A percentile compares a stretch with the other conserved stretches of the same genome.
Conservation (phyloP, 352 stramenopile species). For the Pythium aristosporum region DNA sequence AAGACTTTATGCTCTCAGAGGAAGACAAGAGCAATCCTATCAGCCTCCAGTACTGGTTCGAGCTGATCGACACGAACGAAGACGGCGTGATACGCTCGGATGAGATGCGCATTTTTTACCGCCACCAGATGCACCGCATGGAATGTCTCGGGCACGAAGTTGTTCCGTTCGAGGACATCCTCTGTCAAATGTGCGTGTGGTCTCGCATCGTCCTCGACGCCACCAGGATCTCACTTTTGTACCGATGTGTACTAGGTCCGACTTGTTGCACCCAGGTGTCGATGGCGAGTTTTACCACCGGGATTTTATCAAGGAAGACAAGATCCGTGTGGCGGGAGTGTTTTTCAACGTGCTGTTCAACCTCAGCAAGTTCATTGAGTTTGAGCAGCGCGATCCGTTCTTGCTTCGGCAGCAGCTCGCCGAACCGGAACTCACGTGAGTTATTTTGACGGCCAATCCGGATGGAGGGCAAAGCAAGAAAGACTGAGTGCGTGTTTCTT, state of each 20-base stretch:
- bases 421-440: constrained; percentile 82
- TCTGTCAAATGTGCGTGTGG: constrained; percentile 95
- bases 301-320: constrained; percentile 83
- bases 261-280: constrained; percentile 71
- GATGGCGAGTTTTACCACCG: constrained; percentile 81
- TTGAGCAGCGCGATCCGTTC: constrained; percentile 98
- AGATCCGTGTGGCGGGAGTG: constrained; percentile 92
- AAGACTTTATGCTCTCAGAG: constrained; percentile 98
- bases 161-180: constrained; percentile 97
- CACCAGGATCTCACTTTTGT: background rate
- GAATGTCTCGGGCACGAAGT: constrained; percentile 98
- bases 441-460: background rate
- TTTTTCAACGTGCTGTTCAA: constrained; percentile 99
- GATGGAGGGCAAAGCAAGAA: background rate
- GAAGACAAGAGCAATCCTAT: constrained; percentile 98
- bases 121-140: constrained; percentile 95
- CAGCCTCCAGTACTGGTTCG: constrained; percentile 98
- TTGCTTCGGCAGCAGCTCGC: constrained; percentile 93
- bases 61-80: constrained; percentile 97
- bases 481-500: background rate
- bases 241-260: constrained; percentile 37
- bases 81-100: constrained; percentile 96
- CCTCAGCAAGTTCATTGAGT: constrained; percentile 99
- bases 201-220: background rate
- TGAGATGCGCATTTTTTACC: constrained; percentile 95